phyloP scores from a whole-genome alignment of 306 rosid species.

The Prunus fruticosa region DNA sequence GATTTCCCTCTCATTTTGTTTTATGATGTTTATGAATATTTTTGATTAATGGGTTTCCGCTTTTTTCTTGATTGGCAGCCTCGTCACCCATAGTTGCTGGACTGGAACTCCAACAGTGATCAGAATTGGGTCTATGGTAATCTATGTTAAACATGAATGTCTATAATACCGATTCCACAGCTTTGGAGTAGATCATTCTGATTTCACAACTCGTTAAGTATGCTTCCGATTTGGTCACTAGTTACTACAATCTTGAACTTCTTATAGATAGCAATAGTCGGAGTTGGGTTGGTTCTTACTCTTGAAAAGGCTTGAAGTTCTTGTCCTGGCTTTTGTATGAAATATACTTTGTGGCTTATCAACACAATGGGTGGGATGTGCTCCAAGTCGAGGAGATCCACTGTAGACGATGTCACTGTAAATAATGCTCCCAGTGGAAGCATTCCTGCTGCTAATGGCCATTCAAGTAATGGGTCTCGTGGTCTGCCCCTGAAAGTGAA shows the following conservation, averaged over 20 bases:
- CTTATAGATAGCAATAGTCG: background rate
- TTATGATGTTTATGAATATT: background rate
- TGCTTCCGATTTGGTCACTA: conserved; percentile 20
- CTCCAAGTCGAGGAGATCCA: conserved; percentile 68
- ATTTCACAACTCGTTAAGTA: conserved; percentile 4
- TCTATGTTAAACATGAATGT: conserved; percentile 13
- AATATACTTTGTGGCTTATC: conserved; percentile 22
- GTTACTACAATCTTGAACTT: conserved; percentile 15
- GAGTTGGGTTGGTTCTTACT: conserved; percentile 3
- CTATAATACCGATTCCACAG: conserved; percentile 31
- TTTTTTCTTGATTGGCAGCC: conserved; percentile 34
- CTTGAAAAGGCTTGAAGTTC: conserved; percentile 9
- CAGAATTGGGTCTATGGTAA: conserved; percentile 45
- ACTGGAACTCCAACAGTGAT: conserved; percentile 57
- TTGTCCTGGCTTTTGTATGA: conserved; percentile 37
- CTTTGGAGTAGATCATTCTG: conserved; percentile 23
- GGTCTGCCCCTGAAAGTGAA: conserved; percentile 41
- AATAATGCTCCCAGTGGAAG: conserved; percentile 52
- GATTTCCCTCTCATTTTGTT: background rate
- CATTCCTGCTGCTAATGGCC: conserved; percentile 60
- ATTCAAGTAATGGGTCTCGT: conserved; percentile 46
- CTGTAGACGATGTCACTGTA: conserved; percentile 50
- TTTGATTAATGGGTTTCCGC: conserved; percentile 22
- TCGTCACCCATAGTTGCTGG: conserved; percentile 52
- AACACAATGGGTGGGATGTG: conserved; percentile 87